phyloP scores from a whole-genome alignment of 2,329 filamentous ascomycete species.

The Stachybotrys chlorohalonatus region DNA sequence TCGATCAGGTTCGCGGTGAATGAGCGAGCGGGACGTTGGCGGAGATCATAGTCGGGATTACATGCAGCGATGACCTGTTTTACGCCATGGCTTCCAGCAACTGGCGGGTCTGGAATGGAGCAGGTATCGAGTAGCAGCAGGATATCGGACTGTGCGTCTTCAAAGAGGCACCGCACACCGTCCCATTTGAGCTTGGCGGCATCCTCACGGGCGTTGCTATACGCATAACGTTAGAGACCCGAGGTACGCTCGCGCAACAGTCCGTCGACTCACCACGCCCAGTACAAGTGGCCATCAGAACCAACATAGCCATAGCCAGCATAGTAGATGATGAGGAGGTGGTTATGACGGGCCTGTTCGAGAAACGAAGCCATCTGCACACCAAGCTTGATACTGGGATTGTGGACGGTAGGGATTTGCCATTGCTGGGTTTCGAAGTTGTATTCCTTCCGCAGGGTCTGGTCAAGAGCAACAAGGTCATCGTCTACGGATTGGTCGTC shows the following conservation, averaged over 20 bases:
- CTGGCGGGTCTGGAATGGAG: slow-evolving; percentile 39
- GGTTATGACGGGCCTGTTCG: slow-evolving; percentile 46
- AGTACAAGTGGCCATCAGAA: slow-evolving; percentile 53
- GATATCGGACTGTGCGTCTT: slow-evolving; percentile 55
- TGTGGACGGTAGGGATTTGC: slow-evolving; percentile 50
- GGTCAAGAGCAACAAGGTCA: slow-evolving; percentile 46
- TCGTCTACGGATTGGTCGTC: slow-evolving; percentile 45
- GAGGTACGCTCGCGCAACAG: too few relatives aligned
- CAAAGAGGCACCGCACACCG: slow-evolving; percentile 51
- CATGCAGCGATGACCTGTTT: slow-evolving; percentile 58
- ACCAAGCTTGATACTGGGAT: slow-evolving; percentile 53
- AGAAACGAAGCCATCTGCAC: slow-evolving; percentile 51
- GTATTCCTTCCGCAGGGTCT: slow-evolving; percentile 50
- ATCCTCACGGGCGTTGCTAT: slow-evolving; percentile 47
- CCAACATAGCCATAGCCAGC: slow-evolving; percentile 51
- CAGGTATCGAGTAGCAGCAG: slow-evolving; percentile 55
- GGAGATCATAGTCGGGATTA: slow-evolving; percentile 37
- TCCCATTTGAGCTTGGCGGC: slow-evolving; percentile 56
- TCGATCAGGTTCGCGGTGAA: slow-evolving; percentile 51
- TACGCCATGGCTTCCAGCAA: slow-evolving; percentile 42
- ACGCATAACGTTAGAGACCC: slow-evolving; percentile 18
- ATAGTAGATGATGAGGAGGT: slow-evolving; percentile 57
- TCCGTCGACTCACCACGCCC: slow-evolving; percentile 49
- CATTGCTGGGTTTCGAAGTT: slow-evolving; percentile 52
- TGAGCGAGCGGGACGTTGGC: slow-evolving; percentile 37